Base-by-base conservation (phyloP, 306 rosid genomes). In the Castanea mollissima region DNA sequence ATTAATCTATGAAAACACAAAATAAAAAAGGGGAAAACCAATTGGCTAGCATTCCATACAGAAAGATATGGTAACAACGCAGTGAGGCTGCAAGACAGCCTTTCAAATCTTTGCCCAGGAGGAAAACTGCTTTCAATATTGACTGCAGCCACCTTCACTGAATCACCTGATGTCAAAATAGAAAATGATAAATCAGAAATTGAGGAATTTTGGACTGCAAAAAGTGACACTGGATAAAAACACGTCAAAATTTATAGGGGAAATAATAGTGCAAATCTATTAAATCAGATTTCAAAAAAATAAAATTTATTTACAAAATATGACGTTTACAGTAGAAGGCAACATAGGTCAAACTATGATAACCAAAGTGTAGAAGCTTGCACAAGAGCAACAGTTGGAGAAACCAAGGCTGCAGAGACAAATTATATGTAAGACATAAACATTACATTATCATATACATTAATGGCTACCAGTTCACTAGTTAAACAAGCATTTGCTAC, bases 71-170 rank as follows among this genome's bases (percentile, higher is more conserved):
- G 96, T 44, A 93, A 82, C 89, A 93, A 83, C 58, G 84, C 85
- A 76, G 80, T 83, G 71, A 95, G 97, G 75, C 89, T 91, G 82
- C 14, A 29, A 25, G 93, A 88, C 74, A 91, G 55, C 73, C 83
- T 83, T 65, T 86, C 91, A 6, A 88, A 19, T 81, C 76, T 85
- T 79, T 84, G 82, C 15, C 74, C 8, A 3, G 93, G 94, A 75
- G 96, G 94, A 85, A 91, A 86, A 64, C 80, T 79, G 55, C 65
- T 87, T 59, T 79, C 89, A 1, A 95, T 81, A 76, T 76, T 80
- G 75, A 95, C 97, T 25, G 86, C 67, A 59, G 96, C 98, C 98
- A 95, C 91, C 83, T 91, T 95, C 77, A 85, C 60, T 56, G 98
- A 94, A 77, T 93, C 94, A 62, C 99, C 99, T 95, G 90, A 67